Evolutionary conservation across 2,329 filamentous ascomycete species (phyloP), one percentile per base, ranked within the genome.

Genomic region (Alternaria tenuissima): DNA sequence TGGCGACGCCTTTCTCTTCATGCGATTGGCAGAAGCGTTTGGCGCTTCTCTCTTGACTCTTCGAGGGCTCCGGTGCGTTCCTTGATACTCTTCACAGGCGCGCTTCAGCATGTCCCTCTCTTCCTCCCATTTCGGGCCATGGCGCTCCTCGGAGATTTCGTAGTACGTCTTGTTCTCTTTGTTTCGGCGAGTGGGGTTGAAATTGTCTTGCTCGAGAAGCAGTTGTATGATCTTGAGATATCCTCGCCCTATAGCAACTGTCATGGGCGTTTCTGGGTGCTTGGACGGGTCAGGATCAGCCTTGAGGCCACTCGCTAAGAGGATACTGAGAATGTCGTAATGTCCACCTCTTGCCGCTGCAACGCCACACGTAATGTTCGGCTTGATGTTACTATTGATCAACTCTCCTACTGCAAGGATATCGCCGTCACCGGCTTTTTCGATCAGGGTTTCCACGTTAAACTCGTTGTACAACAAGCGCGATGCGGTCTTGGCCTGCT

Each of bases 261-360:
- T 86, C 84, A 99, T 96, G 1, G 95, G 95, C 1, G 94, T 98
- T 52, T 94, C 91, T 71, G 91, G 89, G 58, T 95, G 93, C 42
- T 93, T 93, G 69, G 95, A 92, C 7, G 87, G 84, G 69, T 90
- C 84, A 18, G 87, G 85, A 56, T 82, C 79, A 38, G 81, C 79
- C 59, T 80, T 78, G 11, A 80, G 65, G 22, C 76, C 81, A 59
- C 83, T 80, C 16, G 81, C 84, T 57, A 87, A 78, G 34, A 87
- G 77, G 62, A 97, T 86, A 72, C 94, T 92, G 62, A 97, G 88
- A 24, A 96, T 91, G 58, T 94, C 88, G 69, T 94, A 89, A 73
- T 99, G 94, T 1, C 95, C 95, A 58, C 94, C 95, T 78, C 93
- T 90, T 30, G 95, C 94, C 22, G 95, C 95, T 56, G 92, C 93